phyloP scores from a whole-genome alignment of 2,329 filamentous ascomycete genomes.

The Colletotrichum kahawae region DNA sequence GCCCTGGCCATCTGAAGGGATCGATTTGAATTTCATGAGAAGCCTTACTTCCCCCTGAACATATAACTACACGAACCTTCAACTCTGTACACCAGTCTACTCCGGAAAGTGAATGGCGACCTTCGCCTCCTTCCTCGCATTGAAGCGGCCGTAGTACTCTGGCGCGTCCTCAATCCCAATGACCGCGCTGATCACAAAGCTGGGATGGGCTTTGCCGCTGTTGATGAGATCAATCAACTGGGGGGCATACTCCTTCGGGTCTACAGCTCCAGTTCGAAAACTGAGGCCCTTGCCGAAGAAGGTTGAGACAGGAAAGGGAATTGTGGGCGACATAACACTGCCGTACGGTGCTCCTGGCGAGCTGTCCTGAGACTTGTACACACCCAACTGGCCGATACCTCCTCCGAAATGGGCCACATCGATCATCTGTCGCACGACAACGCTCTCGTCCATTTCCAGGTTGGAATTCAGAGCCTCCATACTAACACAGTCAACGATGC shows the following conservation, averaged over 20 bases:
- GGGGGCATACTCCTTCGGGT: not conserved
- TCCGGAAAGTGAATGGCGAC: not conserved
- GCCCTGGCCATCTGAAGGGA: not conserved
- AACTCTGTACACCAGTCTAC: not conserved
- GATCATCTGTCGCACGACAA: slow-evolving; percentile 6
- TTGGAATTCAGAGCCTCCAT: slow-evolving; percentile 21
- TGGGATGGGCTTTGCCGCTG: slow-evolving; percentile 26
- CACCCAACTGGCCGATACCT: slow-evolving; percentile 27
- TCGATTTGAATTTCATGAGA: not conserved
- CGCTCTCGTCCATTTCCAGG: slow-evolving; percentile 16
- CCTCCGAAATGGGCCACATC: not conserved
- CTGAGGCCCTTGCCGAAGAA: slow-evolving; percentile 22
- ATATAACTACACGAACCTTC: not conserved
- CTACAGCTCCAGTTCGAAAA: slow-evolving; percentile 1
- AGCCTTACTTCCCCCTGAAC: not conserved
- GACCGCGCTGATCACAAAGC: slow-evolving; percentile 29
- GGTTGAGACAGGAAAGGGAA: slow-evolving; percentile 23
- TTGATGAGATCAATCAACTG: slow-evolving; percentile 24
- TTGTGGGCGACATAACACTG: not conserved
- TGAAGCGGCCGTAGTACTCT: slow-evolving; percentile 29
- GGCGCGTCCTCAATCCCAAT: slow-evolving; percentile 10
- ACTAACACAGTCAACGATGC: slow-evolving; percentile 24
- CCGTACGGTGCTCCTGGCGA: slow-evolving; percentile 15
- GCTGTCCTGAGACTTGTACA: slow-evolving; percentile 20
- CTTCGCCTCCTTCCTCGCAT: slow-evolving; percentile 26